phyloP scores from a whole-genome alignment of 768 basidiomycete genomes.

The Hericium coralloides region DNA sequence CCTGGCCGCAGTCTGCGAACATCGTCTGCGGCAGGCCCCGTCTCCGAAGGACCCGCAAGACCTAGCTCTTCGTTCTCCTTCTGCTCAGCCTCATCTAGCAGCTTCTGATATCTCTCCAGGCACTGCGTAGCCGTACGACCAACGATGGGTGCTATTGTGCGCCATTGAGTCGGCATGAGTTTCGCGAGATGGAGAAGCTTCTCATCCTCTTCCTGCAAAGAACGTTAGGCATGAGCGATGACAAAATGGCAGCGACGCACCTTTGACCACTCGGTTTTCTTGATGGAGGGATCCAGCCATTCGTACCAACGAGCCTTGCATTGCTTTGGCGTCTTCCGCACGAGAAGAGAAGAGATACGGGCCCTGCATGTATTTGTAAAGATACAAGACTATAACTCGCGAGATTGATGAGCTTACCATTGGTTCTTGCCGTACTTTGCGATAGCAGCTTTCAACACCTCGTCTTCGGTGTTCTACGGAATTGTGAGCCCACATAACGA shows the following conservation, averaged over 20 bases:
- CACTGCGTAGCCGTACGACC: conserved; percentile 97
- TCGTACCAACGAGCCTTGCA: conserved; percentile 99
- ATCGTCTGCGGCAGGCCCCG: conserved; percentile 87
- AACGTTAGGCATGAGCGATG: neutral
- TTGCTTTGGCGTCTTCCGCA: conserved; percentile 98
- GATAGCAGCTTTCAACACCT: conserved; percentile 98
- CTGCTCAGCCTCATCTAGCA: conserved; percentile 93
- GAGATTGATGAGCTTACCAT: conserved; percentile 40
- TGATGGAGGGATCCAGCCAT: conserved; percentile 98
- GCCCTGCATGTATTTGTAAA: conserved; percentile 48
- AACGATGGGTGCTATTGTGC: conserved; percentile 97
- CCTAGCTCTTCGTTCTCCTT: conserved; percentile 96
- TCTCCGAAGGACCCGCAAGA: conserved; percentile 74
- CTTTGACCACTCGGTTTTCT: conserved; percentile 99
- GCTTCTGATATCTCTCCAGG: conserved; percentile 94
- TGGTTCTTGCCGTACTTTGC: conserved; percentile 97
- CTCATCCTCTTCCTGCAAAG: conserved; percentile 84
- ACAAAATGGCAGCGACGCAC: conserved; percentile 29
- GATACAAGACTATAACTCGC: neutral
- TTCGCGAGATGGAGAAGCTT: conserved; percentile 96
- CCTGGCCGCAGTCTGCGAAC: conserved; percentile 84
- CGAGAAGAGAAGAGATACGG: conserved; percentile 93
- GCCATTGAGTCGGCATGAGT: conserved; percentile 99
- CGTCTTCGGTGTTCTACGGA: conserved; percentile 86
- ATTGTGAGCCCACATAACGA: conserved; percentile 1